Base-by-base conservation (phyloP, 2,329 filamentous ascomycete species). In the Beauveria scarabaeidicola region DNA sequence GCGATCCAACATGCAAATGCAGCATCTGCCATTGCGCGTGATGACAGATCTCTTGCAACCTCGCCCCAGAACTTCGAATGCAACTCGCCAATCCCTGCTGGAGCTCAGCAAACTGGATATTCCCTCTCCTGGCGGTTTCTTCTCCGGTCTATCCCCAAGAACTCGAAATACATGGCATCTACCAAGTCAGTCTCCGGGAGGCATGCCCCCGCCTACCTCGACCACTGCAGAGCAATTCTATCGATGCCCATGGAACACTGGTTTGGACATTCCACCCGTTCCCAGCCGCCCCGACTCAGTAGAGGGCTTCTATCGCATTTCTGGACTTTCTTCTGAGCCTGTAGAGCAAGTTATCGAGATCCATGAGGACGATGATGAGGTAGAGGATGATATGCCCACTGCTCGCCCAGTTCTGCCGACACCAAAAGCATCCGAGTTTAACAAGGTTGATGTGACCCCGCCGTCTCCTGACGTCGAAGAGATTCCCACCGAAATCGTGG, bases 181-280 rank as follows among this genome's bases (percentile, higher is more conserved):
- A 61, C 78, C 81, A 11, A 75, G 75, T 29, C 75, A 73, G 65
- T 78, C 80, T 21, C 79, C 81, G 13, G 79, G 83, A 8, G 81
- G 80, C 19, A 69, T 78, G 63, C 74, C 76, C 3, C 84, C 85
- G 1, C 91, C 91, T 1, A 93, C 90, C 0, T 96, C 93, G 1
- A 90, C 91, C 32, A 91, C 88, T n/a, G 93, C 93, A 10, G 90
- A 96, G 70, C 85, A 88, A 63, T 97, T 97, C 68, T 97, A 97
- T 75, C 86, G 88, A 63, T 81, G 88, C 29, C 91, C 92, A 3
- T 97, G 91, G 87, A 81, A 78, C 64, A 74, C 74, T 23, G 70
- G 77, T 54, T 54, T 74, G n/a, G 68, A 70, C 8, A 67, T 69
- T 41, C 72, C 73, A 27, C 70, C 72, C 3, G 64, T 75, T 3